Evolutionary conservation across 495 filamentous ascomycete genomes (phyloP), one percentile per base, ranked within the genome.

Genomic region (Coniosporium apollinis): DNA sequence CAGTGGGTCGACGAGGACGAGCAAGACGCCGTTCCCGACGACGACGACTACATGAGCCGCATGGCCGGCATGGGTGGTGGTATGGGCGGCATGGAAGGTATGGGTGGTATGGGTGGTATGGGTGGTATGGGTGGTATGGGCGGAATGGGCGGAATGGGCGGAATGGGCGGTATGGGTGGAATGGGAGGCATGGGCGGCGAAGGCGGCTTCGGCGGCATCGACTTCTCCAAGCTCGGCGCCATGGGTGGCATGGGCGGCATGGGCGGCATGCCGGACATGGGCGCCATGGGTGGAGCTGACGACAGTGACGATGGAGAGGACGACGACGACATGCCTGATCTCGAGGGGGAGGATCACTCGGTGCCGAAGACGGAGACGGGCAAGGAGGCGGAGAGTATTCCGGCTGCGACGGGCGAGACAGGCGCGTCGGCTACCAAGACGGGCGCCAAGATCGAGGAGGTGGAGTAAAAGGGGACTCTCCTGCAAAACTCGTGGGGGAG

Each of bases 1-100:
- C 42, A 83, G 84, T 97, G 91, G 91, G 85, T 97, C 46, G 91
- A 96, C 56, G 89, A 96, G 73, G 89, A 97, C 57, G 89, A 97
- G 69, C 89, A 97, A 64, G 80, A 94, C 49, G 83, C 78, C 49
- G 76, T 63, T 13, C 60, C 67, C 16, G 87, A 94, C 24, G 84
- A 94, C 21, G 83, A 92, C 53, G 57, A 58, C 46, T 70, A 68
- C 44, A 69, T 69, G 48, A 65, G 62, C 54, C 65, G 69, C 56
- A 74, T 87, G 55, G 76, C 68, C 42, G 73, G 75, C 42, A 69
- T 80, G 50, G 78, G 68, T 20, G 71, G 67, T 30, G 61, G 65
- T 13, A 22, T 22, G 1, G 39, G 34, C 24, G 59, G 67, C 59
- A n/a, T n/a, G n/a, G n/a, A n/a, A n/a, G 52, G 38, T 65, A 42